Evolutionary conservation across 768 basidiomycete species (phyloP), one percentile per base, ranked within the genome.

Genomic region (Lentinula aciculospora): DNA sequence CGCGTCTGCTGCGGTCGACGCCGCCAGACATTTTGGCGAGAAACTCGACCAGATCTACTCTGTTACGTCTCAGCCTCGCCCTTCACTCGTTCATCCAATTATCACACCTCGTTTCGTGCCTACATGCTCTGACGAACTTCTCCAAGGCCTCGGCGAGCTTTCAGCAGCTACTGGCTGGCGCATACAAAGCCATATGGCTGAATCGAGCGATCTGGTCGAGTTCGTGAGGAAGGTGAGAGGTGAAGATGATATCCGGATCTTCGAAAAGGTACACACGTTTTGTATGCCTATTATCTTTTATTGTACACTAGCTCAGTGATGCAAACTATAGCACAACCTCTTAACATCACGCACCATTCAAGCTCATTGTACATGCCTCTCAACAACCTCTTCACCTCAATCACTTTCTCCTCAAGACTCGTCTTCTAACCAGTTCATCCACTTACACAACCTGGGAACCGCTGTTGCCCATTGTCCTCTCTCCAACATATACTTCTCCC

Each of bases 31-130:
- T 0, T 95, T 94, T 63, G 78, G 87, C 44, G 56, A 47, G 17
- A 28, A 36, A 27, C 6, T 57, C 21, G 66, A 75, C 3, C 69
- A 68, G 23, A 86, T 88, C 53, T 69, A 66, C 27, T 65, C 70
- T 0, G 66, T 81, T 8, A 71, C 74, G 4, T 64, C 72, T 4
- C 57, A 70, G 21, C 67, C 83, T 0, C 78, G 78, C 0, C 48
- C 65, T 2, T 76, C 83, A 62, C 76, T 91, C 8, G 79, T 94
- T 3, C 81, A 88, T 57, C 94, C 94, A 1, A 89, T 95, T 9
- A 69, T 96, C 56, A 94, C 94, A 0, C 94, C 94, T 0, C 83
- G 94, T 17, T 96, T 95, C 62, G 86, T 95, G 2, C 94, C 94
- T 1, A 92, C 92, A 0, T 95, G 92, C 67, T 88, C 90, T 1